Conservation (phyloP, 2,329 filamentous ascomycete species). For the Penicillium verrucosum region DNA sequence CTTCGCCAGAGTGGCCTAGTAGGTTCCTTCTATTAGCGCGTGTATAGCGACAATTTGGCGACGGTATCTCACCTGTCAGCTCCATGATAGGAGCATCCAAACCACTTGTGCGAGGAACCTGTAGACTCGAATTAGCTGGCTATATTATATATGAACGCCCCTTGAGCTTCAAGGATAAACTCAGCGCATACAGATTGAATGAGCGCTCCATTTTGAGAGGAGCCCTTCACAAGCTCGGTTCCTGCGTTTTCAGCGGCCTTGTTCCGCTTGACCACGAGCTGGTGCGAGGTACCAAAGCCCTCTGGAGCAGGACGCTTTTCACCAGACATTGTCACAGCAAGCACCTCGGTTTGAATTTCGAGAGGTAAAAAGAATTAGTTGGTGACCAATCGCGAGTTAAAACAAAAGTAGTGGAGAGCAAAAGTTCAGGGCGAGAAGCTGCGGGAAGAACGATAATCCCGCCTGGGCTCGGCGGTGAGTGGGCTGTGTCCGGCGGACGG, state of each 20-base stretch:
- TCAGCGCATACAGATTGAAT: conserved; percentile 60
- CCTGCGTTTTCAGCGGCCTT: conserved; percentile 61
- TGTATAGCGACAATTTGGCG: not conserved
- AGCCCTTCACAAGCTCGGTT: conserved; percentile 57
- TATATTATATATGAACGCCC: not conserved
- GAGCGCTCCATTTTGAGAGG: conserved; percentile 59
- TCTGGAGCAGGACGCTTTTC: conserved; percentile 90
- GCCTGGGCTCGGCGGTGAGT: conserved; percentile 20
- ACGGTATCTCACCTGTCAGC: conserved; percentile 64
- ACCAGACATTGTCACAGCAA: conserved; percentile 63
- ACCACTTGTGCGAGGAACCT: conserved; percentile 76
- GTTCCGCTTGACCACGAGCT: conserved; percentile 85
- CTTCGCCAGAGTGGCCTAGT: conserved; percentile 69
- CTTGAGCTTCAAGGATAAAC: not conserved
- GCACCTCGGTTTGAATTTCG: not conserved
- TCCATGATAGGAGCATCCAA: conserved; percentile 94
- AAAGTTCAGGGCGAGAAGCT: conserved; percentile 18
- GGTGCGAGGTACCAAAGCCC: conserved; percentile 68
- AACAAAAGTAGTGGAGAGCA: conserved; percentile 9
- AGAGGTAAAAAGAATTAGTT: conserved; percentile 1
- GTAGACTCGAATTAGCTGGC: conserved; percentile 21
- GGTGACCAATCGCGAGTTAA: conserved; percentile 2
- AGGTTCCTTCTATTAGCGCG: conserved; percentile 8
- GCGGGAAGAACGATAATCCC: conserved; percentile 27
- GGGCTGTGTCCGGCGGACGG: conserved; percentile 5